phyloP scores from a whole-genome alignment of 2,329 filamentous ascomycete species.

The Daldinia eschscholtzii region DNA sequence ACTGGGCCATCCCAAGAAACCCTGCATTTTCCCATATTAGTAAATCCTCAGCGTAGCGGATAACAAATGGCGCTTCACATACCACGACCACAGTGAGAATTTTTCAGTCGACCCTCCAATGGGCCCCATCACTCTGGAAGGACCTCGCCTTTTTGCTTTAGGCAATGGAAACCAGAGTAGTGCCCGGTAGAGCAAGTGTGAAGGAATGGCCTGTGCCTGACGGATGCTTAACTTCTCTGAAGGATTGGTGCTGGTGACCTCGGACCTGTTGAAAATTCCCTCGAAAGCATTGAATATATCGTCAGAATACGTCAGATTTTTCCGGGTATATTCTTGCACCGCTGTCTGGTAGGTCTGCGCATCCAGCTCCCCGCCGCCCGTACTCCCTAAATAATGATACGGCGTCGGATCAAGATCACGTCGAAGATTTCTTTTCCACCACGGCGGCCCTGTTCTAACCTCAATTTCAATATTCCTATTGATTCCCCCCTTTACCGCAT shows the following conservation, averaged over 20 bases:
- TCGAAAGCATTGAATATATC: neutral
- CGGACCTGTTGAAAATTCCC: neutral
- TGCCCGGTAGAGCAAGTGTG: neutral
- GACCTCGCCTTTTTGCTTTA: neutral
- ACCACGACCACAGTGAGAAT: neutral
- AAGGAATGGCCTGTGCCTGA: neutral
- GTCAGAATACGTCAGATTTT: neutral
- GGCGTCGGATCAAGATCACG: constrained; percentile 1
- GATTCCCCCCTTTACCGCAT: neutral
- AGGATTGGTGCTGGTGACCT: neutral
- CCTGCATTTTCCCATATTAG: neutral
- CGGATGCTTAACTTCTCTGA: neutral
- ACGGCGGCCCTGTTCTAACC: neutral
- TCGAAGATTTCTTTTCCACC: neutral
- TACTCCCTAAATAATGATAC: constrained; percentile 5
- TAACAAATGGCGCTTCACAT: neutral
- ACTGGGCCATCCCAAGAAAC: neutral
- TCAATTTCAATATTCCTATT: neutral
- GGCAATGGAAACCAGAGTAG: constrained; percentile 1
- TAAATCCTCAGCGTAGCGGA: neutral
- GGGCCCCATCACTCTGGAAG: neutral
- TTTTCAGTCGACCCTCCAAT: neutral
- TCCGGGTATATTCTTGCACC: neutral
- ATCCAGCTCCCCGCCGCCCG: neutral
- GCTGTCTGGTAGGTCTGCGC: neutral